Evolutionary conservation across 1,284 basidiomycete genomes (phyloP), one percentile per base, ranked within the genome.

Genomic region (Coniferiporia sulphurascens): DNA sequence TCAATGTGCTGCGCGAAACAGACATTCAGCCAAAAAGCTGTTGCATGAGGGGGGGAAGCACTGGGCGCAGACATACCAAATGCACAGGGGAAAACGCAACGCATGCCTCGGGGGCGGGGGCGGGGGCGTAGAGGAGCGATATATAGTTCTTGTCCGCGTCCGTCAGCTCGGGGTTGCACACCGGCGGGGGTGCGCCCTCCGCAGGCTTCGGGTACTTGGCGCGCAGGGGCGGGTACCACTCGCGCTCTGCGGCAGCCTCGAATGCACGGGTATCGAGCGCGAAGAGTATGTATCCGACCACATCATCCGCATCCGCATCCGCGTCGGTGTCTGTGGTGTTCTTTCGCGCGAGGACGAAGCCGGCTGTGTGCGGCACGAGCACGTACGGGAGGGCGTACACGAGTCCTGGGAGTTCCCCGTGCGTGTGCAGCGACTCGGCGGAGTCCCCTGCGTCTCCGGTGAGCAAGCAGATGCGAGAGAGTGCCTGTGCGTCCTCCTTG

Each of bases 331-430:
- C 68, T 21, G 66, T 71, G 15, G 63, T 64, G 53, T 76, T 17
- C 21, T 35, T 74, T 54, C 87, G 84, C 55, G 82, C 82, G 68
- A 91, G 72, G 34, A 91, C 87, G 70, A 88, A 91, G 10, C 81
- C 87, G 78, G 82, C 89, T 32, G 85, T 82, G 36, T 76, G 77
- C 12, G 81, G 81, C n/a, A 87, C 71, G 58, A 82, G 79, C 55
- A 87, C 78, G 69, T 91, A 91, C 3, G 89, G 89, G 48, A 87
- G 78, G 2, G 87, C 84, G 65, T 83, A 91, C 46, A 86, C 76
- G 41, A 89, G 74, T 2, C 88, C 87, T 5, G 82, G 83, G 34
- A 90, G 79, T 64, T 87, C 85, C 17, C 72, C 73, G 64, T 78
- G 78, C 35, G 81, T 78, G 72, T 89, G 85, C 27, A 83, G 73